phyloP scores from a whole-genome alignment of 345 rosid genomes.

The Arabis hirsuta region DNA sequence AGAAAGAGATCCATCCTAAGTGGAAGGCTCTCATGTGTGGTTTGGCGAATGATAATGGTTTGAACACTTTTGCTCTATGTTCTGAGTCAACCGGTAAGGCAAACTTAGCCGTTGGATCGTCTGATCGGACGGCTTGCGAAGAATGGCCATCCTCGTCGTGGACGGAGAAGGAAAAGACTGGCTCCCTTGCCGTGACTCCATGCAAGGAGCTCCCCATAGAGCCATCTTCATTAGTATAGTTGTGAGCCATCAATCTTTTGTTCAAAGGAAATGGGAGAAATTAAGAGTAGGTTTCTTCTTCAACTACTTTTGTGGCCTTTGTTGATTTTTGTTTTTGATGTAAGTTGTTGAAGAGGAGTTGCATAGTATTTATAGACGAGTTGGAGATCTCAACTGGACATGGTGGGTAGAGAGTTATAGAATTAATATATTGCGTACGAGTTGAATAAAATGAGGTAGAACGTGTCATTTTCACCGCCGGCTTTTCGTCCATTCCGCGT shows the following conservation, averaged over 20 bases:
- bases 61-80: conserved; percentile 74
- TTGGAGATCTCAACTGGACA: conserved; percentile 4
- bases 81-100: conserved; percentile 77
- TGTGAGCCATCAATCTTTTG: conserved; percentile 45
- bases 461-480: conserved; percentile 34
- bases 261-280: conserved; percentile 12
- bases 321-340: conserved; percentile 23
- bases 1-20: conserved; percentile 89
- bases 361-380: conserved; percentile 31
- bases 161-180: conserved; percentile 59
- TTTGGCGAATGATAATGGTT: conserved; percentile 63
- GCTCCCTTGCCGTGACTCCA: conserved; percentile 68
- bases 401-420: conserved; percentile 16
- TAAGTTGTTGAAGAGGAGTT: conserved; percentile 19
- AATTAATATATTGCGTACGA: conserved; percentile 2
- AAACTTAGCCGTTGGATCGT: conserved; percentile 61
- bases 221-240: conserved; percentile 40
- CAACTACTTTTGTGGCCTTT: conserved; percentile 17
- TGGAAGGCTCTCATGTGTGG: conserved; percentile 94
- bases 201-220: conserved; percentile 64
- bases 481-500: conserved; percentile 18
- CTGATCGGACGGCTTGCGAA: conserved; percentile 21
- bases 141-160: neutral
- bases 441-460: neutral
- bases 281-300: neutral